Evolutionary conservation across 169 alveolate genomes (phyloP).

Genomic region (Fabrea salina): DNA sequence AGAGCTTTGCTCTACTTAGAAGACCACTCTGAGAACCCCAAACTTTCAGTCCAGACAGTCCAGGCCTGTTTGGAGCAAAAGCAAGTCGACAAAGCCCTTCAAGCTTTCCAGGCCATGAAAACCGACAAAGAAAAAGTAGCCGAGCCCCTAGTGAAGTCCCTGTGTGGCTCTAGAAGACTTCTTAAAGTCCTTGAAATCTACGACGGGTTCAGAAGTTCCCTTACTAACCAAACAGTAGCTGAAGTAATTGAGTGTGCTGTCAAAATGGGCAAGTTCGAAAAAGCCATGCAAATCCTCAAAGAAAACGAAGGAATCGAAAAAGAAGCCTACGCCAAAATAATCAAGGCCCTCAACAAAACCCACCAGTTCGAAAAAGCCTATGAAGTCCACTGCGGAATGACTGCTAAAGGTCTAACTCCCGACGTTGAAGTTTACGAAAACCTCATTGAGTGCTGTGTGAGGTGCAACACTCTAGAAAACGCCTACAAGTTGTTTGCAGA

Average conservation of each 20-base stretch:
- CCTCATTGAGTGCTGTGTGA: slow-evolving; percentile 90
- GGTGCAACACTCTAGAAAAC: slow-evolving; percentile 65
- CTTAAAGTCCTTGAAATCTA: not conserved
- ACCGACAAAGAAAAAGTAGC: not conserved
- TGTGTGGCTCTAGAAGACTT: not conserved
- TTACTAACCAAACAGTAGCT: not conserved
- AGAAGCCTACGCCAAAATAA: slow-evolving; percentile 86
- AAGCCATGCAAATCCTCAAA: not conserved
- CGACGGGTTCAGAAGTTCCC: not conserved
- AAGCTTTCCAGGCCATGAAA: not conserved
- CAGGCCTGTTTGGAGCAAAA: not conserved
- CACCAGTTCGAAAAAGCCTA: slow-evolving; percentile 80
- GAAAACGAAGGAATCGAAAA: slow-evolving; percentile 68
- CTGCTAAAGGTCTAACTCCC: slow-evolving; percentile 69
- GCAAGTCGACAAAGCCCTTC: not conserved
- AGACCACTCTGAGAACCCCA: not conserved
- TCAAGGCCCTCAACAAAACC: slow-evolving; percentile 86
- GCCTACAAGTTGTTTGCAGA: not conserved
- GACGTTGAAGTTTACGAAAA: slow-evolving; percentile 92
- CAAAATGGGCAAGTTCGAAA: slow-evolving; percentile 1
- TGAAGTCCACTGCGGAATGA: slow-evolving; percentile 74
- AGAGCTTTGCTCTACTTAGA: not conserved
- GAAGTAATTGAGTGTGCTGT: not conserved
- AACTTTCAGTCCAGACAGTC: not conserved
- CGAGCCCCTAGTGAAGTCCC: not conserved